Evolutionary conservation across 179 eudicot species (phyloP).

Genomic region (Silene vulgaris): DNA sequence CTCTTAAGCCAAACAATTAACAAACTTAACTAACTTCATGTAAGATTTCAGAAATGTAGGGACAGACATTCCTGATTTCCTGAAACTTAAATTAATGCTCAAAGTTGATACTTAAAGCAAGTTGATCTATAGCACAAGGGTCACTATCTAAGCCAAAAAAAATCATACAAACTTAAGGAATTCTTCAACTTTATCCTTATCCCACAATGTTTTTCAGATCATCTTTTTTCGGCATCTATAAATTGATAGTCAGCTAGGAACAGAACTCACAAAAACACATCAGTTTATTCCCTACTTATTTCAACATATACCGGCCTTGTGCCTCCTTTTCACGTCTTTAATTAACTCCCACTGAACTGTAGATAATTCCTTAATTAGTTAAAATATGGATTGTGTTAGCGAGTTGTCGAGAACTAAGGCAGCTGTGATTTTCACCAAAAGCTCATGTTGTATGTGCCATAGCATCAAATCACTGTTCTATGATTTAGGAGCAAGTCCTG

Average conservation of each 20-base stretch:
- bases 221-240: conserved; percentile 20
- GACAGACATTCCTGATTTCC: background rate
- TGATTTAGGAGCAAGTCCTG: conserved; percentile 60
- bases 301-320: background rate
- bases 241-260: conserved; percentile 18
- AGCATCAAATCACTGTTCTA: conserved; percentile 49
- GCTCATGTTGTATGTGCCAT: conserved; percentile 61
- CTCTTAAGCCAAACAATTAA: background rate
- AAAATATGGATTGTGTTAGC: conserved; percentile 42
- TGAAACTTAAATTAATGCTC: background rate
- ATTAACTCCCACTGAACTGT: no score
- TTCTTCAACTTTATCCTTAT: conserved; percentile 14
- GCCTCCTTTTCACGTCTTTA: no score
- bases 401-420: conserved; percentile 47
- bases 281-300: background rate
- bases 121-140: background rate
- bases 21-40: background rate
- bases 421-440: conserved; percentile 63
- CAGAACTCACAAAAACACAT: conserved; percentile 2
- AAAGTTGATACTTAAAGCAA: conserved; percentile 18
- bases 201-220: conserved; percentile 1
- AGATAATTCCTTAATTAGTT: background rate
- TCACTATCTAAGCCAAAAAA: conserved; percentile 16
- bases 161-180: conserved; percentile 5
- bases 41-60: background rate